Evolutionary conservation across 2,329 filamentous ascomycete genomes (phyloP).

Genomic region (Cercospora zeae-maydis): DNA sequence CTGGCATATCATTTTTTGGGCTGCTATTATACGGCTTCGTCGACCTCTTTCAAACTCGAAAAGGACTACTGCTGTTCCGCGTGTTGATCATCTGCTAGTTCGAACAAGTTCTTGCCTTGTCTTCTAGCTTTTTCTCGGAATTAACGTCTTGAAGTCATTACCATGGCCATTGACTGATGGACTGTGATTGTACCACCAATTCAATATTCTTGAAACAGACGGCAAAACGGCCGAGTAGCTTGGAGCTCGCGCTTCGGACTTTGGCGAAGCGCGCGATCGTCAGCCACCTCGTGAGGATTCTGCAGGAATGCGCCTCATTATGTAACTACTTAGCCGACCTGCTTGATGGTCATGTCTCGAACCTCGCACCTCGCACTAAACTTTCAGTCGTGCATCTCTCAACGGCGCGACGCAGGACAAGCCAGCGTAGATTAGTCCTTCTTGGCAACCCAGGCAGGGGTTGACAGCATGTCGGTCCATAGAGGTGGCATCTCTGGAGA

Average conservation of each 20-base stretch:
- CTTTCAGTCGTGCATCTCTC: background rate
- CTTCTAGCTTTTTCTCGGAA: no score
- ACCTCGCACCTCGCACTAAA: background rate
- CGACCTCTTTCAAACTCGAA: no score
- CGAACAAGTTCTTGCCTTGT: no score
- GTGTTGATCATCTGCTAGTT: no score
- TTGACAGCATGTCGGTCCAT: background rate
- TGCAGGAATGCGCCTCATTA: background rate
- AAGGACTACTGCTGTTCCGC: no score
- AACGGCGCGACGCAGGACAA: background rate
- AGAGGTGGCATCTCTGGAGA: background rate
- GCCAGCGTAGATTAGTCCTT: no score
- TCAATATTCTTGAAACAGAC: background rate
- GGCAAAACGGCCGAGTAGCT: background rate
- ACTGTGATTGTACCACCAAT: background rate
- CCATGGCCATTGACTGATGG: no score
- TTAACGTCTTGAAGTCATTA: no score
- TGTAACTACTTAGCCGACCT: background rate
- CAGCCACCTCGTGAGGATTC: background rate
- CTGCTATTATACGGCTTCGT: no score
- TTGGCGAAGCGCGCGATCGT: background rate
- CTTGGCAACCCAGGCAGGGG: background rate
- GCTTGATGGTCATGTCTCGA: background rate
- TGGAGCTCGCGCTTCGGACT: conserved; percentile 2
- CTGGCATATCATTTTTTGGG: no score